Conservation (phyloP, 768 basidiomycete genomes). For the Pleurotus platypus region DNA sequence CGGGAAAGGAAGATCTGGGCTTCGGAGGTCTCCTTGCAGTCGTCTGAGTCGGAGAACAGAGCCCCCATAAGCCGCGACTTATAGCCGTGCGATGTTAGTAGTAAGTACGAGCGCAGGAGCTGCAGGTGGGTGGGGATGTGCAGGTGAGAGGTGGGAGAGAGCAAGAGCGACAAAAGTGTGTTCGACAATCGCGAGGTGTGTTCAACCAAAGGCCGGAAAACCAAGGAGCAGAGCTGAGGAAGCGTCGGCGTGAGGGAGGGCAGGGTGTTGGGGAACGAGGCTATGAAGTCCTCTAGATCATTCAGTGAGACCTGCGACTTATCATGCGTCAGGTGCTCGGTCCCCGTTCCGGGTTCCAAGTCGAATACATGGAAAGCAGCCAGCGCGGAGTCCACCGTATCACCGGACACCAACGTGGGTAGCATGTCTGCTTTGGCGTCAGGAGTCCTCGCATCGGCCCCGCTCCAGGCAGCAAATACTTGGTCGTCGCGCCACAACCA, state of each 20-base stretch:
- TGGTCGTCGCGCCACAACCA: conserved; percentile 68
- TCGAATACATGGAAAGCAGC: conserved; percentile 56
- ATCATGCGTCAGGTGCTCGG: conserved; percentile 21
- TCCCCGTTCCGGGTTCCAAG: conserved; percentile 51
- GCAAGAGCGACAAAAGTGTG: conserved; percentile 63
- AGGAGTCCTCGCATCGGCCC: not conserved
- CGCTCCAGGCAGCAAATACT: conserved; percentile 46
- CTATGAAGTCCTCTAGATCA: conserved; percentile 46
- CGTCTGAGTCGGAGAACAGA: conserved; percentile 73
- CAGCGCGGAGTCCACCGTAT: conserved; percentile 28
- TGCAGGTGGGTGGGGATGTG: conserved; percentile 64
- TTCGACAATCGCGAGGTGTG: conserved; percentile 65
- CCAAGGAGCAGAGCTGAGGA: conserved; percentile 54
- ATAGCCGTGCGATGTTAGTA: conserved; percentile 72
- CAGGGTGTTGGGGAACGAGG: conserved; percentile 52
- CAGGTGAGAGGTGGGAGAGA: conserved; percentile 60
- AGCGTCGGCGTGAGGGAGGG: conserved; percentile 67
- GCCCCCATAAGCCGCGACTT: conserved; percentile 65
- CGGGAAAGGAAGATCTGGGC: conserved; percentile 10
- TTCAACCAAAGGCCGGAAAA: conserved; percentile 55
- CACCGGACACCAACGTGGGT: conserved; percentile 12
- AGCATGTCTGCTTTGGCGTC: not conserved
- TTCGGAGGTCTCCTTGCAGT: conserved; percentile 32
- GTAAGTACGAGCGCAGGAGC: conserved; percentile 71
- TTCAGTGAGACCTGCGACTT: conserved; percentile 21